These are phyloP conservation scores for Ambrosia trifida DNA, from an alignment of 129 eudicot genomes.

Conservation along the genomic window DNA sequence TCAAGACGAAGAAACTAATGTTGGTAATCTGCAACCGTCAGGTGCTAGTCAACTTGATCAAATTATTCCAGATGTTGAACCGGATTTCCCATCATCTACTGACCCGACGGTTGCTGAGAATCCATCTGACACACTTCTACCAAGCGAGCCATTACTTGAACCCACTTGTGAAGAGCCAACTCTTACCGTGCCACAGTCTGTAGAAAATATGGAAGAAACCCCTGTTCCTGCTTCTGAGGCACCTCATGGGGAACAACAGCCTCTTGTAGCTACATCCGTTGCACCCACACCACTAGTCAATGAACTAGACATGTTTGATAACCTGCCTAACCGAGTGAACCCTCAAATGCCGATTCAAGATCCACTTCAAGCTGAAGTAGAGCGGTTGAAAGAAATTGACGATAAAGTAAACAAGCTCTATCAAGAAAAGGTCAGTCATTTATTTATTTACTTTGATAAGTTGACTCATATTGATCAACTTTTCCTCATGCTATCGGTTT, in stretches of 20 bases:
- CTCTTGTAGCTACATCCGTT: constrained; percentile 8
- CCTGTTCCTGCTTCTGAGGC: constrained; percentile 1
- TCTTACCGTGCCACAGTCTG: constrained; percentile 11
- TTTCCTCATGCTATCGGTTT: constrained; percentile 14
- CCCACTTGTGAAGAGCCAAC: constrained; percentile 1
- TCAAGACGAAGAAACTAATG: neutral
- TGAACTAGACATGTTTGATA: constrained; percentile 9
- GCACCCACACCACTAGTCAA: constrained; percentile 23
- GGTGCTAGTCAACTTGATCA: neutral
- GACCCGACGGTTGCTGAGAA: constrained; percentile 22
- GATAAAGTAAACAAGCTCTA: constrained; percentile 34
- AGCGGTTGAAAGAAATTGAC: constrained; percentile 35
- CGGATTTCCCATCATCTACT: neutral
- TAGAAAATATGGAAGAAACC: constrained; percentile 4
- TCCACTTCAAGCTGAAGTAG: constrained; percentile 68
- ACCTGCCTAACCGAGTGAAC: constrained; percentile 21
- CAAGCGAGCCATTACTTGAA: neutral
- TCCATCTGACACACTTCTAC: constrained; percentile 16
- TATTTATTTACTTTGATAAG: constrained; percentile 12
- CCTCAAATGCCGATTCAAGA: constrained; percentile 31
- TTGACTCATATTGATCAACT: neutral
- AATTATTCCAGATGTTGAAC: constrained; percentile 21
- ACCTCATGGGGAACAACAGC: constrained; percentile 15
- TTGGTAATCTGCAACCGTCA: neutral
- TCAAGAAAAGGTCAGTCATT: constrained; percentile 56